Evolutionary conservation across 129 eudicot genomes (phyloP), one percentile per base, ranked within the genome.

Genomic region (Pittosporum tobira): DNA sequence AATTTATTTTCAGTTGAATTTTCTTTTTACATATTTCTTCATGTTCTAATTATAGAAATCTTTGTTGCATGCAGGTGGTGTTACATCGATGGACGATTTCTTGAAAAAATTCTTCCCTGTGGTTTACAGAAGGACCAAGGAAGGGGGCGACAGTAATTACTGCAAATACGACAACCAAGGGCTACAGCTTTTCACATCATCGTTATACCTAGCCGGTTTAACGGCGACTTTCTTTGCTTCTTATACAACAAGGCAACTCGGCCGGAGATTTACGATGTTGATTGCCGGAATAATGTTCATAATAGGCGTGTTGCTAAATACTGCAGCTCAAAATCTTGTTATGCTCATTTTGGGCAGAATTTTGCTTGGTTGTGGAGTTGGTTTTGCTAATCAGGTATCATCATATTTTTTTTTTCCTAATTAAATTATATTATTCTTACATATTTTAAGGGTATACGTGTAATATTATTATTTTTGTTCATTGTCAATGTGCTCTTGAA

Each of bases 141-240:
- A 34, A 3, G 56, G 48, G 3, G 43, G 21, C 0, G 75, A 67
- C 23, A 93, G 88, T 53, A 87, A 87, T n/a, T 87, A 93, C 57
- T 93, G 96, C 79, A 81, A 81, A 70, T 93, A 93, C 56, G 95
- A 93, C 19, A 87, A 93, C 61, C 96, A 93, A 73, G 94, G 96
- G 11, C 64, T 93, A 6, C 99, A 93, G 49, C 46, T 93, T 1
- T 93, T 93, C 65, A 93, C 99, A 1, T 93, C 99, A 16, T 93
- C 99, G 0, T 64, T 93, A 24, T 93, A 93, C 63, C 77, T 93
- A 8, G 99, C 99, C 1, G 99, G 91, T 20, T 37, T 93, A 47
- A 81, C 85, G 0, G 88, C 99, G 3, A 93, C 96, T n/a, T 93
- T 93, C 75, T 93, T 93, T 11, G 99, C 99, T 30, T 93, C 99